Evolutionary conservation across 2,329 filamentous ascomycete species (phyloP), one percentile per base, ranked within the genome.

Genomic region (Monilinia laxa): DNA sequence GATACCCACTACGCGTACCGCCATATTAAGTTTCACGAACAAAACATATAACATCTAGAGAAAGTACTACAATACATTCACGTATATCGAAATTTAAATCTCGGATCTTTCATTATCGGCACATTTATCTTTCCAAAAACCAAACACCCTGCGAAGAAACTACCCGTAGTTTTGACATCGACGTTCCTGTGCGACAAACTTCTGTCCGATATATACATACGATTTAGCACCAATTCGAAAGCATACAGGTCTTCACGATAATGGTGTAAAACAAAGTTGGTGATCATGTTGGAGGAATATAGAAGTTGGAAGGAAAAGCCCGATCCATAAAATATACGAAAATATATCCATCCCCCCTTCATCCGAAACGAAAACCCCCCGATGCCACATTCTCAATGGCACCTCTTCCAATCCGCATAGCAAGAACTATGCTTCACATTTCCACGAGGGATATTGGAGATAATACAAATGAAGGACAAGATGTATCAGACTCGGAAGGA

Each of bases 361-460:
- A 25, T 58, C 20, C 54, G n/a, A 52, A 23, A 60, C 31, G 53
- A 49, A 45, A 64, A 40, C 20, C 28, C 42, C 31, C 28, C 45
- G 42, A 51, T 49, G 28, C 35, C 25, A 56, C 45, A 42, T 31
- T 60, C 42, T 63, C 38, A 59, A 74, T 74, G 73, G 70, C 72
- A 31, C 72, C 73, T 5, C 67, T 71, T 45, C 69, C 69, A 40
- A 63, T 65, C n/a, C 66, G 66, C 47, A 53, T 69, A 56, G 65
- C 66, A 42, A 57, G 62, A 52, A 53, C 67, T 62, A 63, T 71
- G 66, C 65, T 54, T 31, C 45, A 56, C n/a, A 31, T 54, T 58
- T 64, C 65, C 10, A 20, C 35, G 53, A 49, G 68, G 69, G 7
- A 47, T 18, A 59, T 60, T 57, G 65, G 63, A 25, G 73, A 70